phyloP scores from a whole-genome alignment of 805 yeast genomes.

The Yamadazyma sp. region DNA sequence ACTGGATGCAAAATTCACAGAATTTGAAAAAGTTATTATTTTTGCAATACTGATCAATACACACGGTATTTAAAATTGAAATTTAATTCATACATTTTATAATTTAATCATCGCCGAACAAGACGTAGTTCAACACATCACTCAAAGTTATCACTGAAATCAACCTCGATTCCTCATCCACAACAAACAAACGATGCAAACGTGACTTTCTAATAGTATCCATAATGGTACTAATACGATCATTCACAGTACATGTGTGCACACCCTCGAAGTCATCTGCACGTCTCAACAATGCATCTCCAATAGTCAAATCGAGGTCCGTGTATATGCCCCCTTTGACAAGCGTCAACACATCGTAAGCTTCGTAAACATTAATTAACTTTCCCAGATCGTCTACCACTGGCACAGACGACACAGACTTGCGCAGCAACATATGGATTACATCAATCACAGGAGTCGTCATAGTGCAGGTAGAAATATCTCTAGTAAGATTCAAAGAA shows the following conservation, averaged over 20 bases:
- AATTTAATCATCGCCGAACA: slow-evolving; percentile 51
- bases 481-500: slow-evolving; percentile 54
- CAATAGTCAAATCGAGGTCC: slow-evolving; percentile 86
- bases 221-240: slow-evolving; percentile 82
- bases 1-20: too few species aligned
- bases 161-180: slow-evolving; percentile 76
- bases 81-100: too few species aligned
- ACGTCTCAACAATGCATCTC: slow-evolving; percentile 91
- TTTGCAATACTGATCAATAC: too few species aligned
- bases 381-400: slow-evolving; percentile 73
- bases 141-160: slow-evolving; percentile 86
- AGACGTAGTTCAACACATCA: slow-evolving; percentile 82
- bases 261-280: slow-evolving; percentile 98
- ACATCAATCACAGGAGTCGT: slow-evolving; percentile 92
- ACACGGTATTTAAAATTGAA: too few species aligned
- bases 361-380: slow-evolving; percentile 89
- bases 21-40: too few species aligned
- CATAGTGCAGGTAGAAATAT: slow-evolving; percentile 80
- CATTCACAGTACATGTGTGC: slow-evolving; percentile 87
- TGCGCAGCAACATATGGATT: slow-evolving; percentile 72
- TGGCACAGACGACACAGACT: slow-evolving; percentile 90
- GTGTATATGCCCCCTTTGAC: slow-evolving; percentile 94
- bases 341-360: slow-evolving; percentile 88
- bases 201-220: slow-evolving; percentile 91
- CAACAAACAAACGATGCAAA: slow-evolving; percentile 88